Evolutionary conservation across 768 basidiomycete genomes (phyloP).

Genomic region (Serpula lacrymans): DNA sequence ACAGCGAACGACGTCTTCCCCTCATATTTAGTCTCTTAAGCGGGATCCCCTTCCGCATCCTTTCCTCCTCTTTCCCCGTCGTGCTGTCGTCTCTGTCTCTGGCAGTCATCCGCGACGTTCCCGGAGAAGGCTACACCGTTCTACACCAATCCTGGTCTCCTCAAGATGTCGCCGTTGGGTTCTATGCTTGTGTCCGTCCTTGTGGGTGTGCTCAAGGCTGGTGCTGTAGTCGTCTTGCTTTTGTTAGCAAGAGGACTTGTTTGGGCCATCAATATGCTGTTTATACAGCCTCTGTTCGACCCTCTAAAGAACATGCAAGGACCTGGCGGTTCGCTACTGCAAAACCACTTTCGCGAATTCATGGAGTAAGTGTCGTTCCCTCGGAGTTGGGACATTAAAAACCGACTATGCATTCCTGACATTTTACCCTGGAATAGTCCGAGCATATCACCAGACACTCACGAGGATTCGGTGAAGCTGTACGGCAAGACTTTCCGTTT

Average conservation of each 20-base stretch:
- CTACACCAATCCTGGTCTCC: no score
- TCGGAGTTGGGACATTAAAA: background rate
- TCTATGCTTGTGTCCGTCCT: slow-evolving; percentile 2
- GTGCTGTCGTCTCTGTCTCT: no score
- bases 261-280: slow-evolving; percentile 42
- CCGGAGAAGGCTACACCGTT: no score
- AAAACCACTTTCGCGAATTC: slow-evolving; percentile 43
- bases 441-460: slow-evolving; percentile 33
- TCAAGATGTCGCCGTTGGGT: slow-evolving; percentile 3
- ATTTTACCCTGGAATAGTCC: slow-evolving; percentile 45
- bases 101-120: no score
- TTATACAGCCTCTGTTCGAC: slow-evolving; percentile 44
- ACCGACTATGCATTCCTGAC: background rate
- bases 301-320: slow-evolving; percentile 48
- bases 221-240: slow-evolving; percentile 25
- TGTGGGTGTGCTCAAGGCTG: slow-evolving; percentile 20
- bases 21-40: no score
- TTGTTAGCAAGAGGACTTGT: slow-evolving; percentile 32
- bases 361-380: slow-evolving; percentile 39
- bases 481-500: slow-evolving; percentile 53
- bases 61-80: no score
- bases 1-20: no score
- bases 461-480: slow-evolving; percentile 40
- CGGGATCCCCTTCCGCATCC: no score
- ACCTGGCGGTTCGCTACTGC: slow-evolving; percentile 37